Conservation (phyloP, 2,329 filamentous ascomycete species). For the Atkinsonella hypoxylon region DNA sequence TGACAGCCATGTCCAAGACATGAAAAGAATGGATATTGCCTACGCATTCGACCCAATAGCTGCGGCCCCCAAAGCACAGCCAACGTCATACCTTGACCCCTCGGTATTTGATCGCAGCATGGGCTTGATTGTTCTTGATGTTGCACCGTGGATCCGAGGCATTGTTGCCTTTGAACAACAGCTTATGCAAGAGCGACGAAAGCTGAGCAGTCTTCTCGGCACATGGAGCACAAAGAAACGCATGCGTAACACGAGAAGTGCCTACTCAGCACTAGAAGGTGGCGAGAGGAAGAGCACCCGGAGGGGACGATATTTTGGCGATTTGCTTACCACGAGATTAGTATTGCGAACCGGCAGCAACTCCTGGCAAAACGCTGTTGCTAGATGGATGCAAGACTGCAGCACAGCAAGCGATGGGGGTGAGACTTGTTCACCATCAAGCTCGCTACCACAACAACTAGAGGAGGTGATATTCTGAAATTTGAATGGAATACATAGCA, state of each 20-base stretch:
- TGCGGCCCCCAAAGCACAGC: conserved; percentile 30
- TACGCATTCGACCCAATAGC: conserved; percentile 51
- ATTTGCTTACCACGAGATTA: conserved; percentile 43
- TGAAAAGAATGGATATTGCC: conserved; percentile 41
- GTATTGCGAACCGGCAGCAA: conserved; percentile 53
- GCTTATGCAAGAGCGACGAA: conserved; percentile 55
- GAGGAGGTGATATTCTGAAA: neutral
- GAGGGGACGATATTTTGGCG: conserved; percentile 60
- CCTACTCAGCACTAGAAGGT: conserved; percentile 66
- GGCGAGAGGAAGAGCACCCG: conserved; percentile 54
- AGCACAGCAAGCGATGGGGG: conserved; percentile 4
- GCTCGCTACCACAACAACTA: neutral
- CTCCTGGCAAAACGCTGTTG: conserved; percentile 22
- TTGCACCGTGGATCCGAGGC: conserved; percentile 80
- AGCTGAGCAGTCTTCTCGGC: conserved; percentile 49
- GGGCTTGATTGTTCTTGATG: conserved; percentile 54
- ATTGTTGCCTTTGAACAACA: conserved; percentile 68
- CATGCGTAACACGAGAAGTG: conserved; percentile 59
- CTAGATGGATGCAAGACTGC: conserved; percentile 11
- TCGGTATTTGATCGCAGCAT: conserved; percentile 69
- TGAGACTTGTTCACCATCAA: conserved; percentile 5
- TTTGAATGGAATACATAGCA: too few relatives aligned
- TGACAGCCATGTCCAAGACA: conserved; percentile 10
- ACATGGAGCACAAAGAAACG: conserved; percentile 41
- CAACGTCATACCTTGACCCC: conserved; percentile 39